Base-by-base conservation (phyloP, 1,284 basidiomycete genomes). In the Inonotus obliquus region DNA sequence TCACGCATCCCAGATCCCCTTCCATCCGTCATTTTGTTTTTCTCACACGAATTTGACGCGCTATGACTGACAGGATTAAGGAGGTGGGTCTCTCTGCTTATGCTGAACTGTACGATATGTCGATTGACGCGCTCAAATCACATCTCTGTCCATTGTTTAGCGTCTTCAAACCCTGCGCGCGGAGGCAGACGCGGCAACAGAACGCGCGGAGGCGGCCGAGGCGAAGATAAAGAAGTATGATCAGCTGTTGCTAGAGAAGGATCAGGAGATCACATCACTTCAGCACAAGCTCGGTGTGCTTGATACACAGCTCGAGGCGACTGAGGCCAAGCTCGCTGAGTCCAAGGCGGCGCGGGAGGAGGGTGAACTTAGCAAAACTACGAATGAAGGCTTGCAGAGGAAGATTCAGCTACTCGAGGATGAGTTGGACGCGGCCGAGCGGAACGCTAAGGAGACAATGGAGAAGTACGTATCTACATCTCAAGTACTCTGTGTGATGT, bases 381-480 rank as follows among this genome's bases (percentile, higher is more conserved):
- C 85, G 44, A 91, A 84, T 65, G 96, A 98, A 69, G 83, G 79
- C 61, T 80, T 98, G 58, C 72, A 74, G 60, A 81, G 96, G 70
- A 99, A 99, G 82, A 86, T 98, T 32, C 86, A 91, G 70, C 79
- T 98, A 21, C 81, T 99, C 37, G 97, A 99, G 77, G 92, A 94
- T 71, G 96, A 99, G 77, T 84, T 99, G 21, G 97, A 99, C 72
- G 84, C 85, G 58, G 90, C 96, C 23, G 97, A 99, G 81, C 96
- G 95, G 86, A 96, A 96, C 73, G 81, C 95, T 67, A 96, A 96
- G 77, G 96, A 99, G 72, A 95, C 94, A 1, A 91, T 92, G 35
- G 97, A 98, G 78, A 98, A 96, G 96, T 97, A 72, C 70, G 92
- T 82, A 52, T 4, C 32, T 4, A 21, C 41, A 44, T 44, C 19